Percentiles rank a stretch among this genome's conserved stretches.
Conservation (phyloP, 768 basidiomycete genomes). For the Dictyophora rubrovolvata region DNA sequence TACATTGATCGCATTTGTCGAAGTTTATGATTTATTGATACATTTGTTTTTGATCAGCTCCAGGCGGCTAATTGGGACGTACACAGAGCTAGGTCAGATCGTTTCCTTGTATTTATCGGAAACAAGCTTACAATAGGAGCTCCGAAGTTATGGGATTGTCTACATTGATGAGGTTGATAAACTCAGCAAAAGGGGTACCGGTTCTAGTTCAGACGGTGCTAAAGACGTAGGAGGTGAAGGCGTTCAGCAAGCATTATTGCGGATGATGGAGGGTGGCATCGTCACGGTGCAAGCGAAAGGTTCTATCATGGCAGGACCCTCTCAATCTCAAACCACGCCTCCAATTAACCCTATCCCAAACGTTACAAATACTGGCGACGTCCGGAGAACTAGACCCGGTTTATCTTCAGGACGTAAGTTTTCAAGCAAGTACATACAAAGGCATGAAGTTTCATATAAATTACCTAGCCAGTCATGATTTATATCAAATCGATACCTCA, state of each 20-base stretch:
- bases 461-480: constrained; percentile 51
- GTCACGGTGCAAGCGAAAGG: constrained; percentile 75
- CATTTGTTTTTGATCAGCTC: constrained; percentile 32
- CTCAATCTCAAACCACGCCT: not conserved
- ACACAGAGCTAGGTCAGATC: constrained; percentile 59
- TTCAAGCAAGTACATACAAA: not conserved
- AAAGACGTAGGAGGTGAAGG: constrained; percentile 94
- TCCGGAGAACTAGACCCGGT: constrained; percentile 39
- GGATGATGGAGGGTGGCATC: constrained; percentile 90
- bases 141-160: constrained; percentile 74
- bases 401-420: constrained; percentile 25
- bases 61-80: constrained; percentile 91
- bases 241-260: constrained; percentile 84
- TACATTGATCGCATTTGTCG: too few species aligned
- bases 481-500: constrained; percentile 72
- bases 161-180: constrained; percentile 98
- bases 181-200: constrained; percentile 18
- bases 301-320: constrained; percentile 3
- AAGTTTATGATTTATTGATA: too few species aligned
- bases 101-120: constrained; percentile 1
- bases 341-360: constrained; percentile 21
- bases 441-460: not conserved
- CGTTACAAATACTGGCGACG: constrained; percentile 27
- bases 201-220: constrained; percentile 30
- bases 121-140: constrained; percentile 5